Base-by-base conservation (phyloP, 495 filamentous ascomycete species). In the Clavariopsis aquatica region DNA sequence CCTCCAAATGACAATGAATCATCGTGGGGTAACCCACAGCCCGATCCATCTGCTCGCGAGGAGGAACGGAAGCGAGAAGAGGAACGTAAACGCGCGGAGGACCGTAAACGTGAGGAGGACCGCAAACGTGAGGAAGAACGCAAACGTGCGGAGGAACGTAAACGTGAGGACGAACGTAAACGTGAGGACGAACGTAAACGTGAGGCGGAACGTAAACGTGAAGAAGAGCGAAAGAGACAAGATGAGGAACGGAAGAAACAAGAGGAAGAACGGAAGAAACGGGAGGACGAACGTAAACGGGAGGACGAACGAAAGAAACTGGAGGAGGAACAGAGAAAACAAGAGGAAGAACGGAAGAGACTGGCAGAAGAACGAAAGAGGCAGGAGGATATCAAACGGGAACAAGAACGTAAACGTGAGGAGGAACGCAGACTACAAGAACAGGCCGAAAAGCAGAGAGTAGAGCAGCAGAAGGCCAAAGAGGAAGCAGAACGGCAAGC, bases 141-240 rank as follows among this genome's bases (percentile, higher is more conserved):
- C 15, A 60, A 74, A 52, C 62, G 74, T 3, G 81, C 79, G 9
- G 81, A 93, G 65, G 20, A 66, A 53, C 51, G 74, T 78, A 84
- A 57, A 88, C 92, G 71, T 51, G 85, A 86, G 60, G 85, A 88
- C 57, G 85, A 86, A 67, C 78, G 38, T 10, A 87, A 87, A 34
- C 22, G 46, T 6, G 65, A 58, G 10, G 87, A 82, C 56, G 78
- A 82, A 58, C 77, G 78, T 3, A 76, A 76, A 54, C 72, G 76
- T 27, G 88, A 86, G 38, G 77, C 75, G 60, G 70, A 71, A 59
- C 71, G 69, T 23, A 72, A 70, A 52, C 23, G 65, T 57, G 71
- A 71, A 52, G 76, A 78, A 26, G 77, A 75, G 52, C 77, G 71
- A 15, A 76, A 78, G 57, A 76, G 76, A 54, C 72, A 74, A 31